These are phyloP conservation scores for Cichorium intybus DNA, from an alignment of 140 eudicot species.

Conservation along the genomic window DNA sequence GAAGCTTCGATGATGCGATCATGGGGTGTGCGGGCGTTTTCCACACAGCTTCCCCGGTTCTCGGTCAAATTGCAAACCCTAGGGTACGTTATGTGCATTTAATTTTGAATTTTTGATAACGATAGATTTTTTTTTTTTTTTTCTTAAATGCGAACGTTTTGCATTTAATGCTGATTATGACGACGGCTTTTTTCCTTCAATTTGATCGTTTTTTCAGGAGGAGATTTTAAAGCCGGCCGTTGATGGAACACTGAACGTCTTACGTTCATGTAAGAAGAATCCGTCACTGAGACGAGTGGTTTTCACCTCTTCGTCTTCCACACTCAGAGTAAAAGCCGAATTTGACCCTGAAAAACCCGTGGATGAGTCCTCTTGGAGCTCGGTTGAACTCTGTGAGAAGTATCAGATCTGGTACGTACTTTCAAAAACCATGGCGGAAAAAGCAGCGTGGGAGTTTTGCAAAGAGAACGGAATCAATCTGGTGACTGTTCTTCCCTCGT, in stretches of 20 bases:
- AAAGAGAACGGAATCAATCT: slow-evolving; percentile 67
- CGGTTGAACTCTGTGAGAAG: slow-evolving; percentile 68
- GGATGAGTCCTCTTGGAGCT: slow-evolving; percentile 90
- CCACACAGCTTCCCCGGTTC: slow-evolving; percentile 92
- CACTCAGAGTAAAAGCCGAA: slow-evolving; percentile 59
- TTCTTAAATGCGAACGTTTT: neutral
- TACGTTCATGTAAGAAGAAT: slow-evolving; percentile 80
- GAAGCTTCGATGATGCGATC: slow-evolving; percentile 80
- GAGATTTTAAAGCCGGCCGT: slow-evolving; percentile 81
- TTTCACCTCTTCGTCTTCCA: slow-evolving; percentile 89
- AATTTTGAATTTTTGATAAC: neutral
- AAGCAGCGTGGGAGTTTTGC: slow-evolving; percentile 89
- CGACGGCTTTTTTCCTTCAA: neutral
- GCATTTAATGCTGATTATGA: neutral
- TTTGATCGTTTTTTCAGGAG: slow-evolving; percentile 30
- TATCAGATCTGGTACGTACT: slow-evolving; percentile 74
- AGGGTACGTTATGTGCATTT: slow-evolving; percentile 33
- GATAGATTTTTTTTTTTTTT: no score
- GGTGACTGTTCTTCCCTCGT: slow-evolving; percentile 80
- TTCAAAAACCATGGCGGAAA: slow-evolving; percentile 82
- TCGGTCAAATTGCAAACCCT: slow-evolving; percentile 51
- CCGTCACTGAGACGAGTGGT: slow-evolving; percentile 77
- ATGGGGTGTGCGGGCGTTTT: slow-evolving; percentile 85
- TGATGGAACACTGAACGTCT: slow-evolving; percentile 82
- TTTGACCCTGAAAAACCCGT: slow-evolving; percentile 41